Percentiles rank a stretch among this genome's conserved stretches.
Conservation (phyloP, 176 grass and related monocot species). For the Hordeum vulgare region DNA sequence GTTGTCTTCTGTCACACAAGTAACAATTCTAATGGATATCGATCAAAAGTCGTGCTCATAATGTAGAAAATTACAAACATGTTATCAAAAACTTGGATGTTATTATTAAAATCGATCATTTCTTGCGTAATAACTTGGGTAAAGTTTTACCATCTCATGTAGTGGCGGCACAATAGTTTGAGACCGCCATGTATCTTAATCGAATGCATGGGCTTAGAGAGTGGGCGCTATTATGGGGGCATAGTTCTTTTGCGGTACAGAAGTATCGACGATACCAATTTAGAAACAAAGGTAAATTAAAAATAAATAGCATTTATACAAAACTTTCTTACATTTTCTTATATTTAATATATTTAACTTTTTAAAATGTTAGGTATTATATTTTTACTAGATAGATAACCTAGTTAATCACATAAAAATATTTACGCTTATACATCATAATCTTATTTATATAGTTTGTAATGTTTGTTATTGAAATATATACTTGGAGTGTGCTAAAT, state of each 20-base stretch:
- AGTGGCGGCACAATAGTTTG: not conserved
- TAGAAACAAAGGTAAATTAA: too few relatives aligned
- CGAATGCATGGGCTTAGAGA: too few relatives aligned
- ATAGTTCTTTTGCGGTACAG: too few relatives aligned
- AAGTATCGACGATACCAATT: accelerated
- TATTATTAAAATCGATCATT: not conserved
- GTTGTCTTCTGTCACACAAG: accelerated
- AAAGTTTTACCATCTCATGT: accelerated
- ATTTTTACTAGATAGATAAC: not conserved
- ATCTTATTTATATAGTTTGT: not conserved
- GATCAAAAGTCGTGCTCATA: not conserved
- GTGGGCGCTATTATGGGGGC: too few relatives aligned
- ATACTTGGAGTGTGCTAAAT: not conserved
- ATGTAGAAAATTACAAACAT: accelerated
- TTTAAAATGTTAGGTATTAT: not conserved
- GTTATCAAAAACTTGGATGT: too few relatives aligned
- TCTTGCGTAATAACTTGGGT: accelerated
- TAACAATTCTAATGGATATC: accelerated
- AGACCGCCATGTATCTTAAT: accelerated
- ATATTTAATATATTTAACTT: not conserved
- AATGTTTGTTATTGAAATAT: not conserved
- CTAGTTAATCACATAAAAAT: not conserved
- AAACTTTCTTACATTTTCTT: not conserved
- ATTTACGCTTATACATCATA: not conserved
- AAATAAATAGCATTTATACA: not conserved